These are phyloP conservation scores for Hymenoscyphus occultus DNA, from an alignment of 2,329 filamentous ascomycete genomes.

Conservation along the genomic window DNA sequence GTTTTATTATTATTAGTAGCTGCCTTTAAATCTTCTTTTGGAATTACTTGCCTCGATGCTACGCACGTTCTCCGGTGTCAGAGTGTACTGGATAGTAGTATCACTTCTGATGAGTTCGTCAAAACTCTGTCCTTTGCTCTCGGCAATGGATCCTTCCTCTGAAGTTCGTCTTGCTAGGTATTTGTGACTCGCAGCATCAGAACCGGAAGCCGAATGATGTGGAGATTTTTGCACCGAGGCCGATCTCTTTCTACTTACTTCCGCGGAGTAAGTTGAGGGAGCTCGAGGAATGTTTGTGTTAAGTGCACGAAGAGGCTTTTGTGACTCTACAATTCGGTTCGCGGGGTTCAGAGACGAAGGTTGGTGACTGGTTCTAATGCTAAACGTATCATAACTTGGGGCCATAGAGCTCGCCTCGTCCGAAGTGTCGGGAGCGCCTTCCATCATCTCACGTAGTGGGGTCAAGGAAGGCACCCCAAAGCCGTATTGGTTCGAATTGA, in stretches of 20 bases:
- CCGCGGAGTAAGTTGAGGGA: constrained; percentile 20
- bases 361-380: constrained; percentile 16
- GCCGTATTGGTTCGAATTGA: constrained; percentile 12
- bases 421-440: constrained; percentile 32
- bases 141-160: constrained; percentile 52
- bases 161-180: constrained; percentile 55
- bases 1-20: constrained; percentile 8
- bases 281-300: constrained; percentile 14
- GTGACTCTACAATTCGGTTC: constrained; percentile 15
- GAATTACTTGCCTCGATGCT: constrained; percentile 60
- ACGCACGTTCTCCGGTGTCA: constrained; percentile 77
- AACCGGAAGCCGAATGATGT: constrained; percentile 46
- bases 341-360: constrained; percentile 19
- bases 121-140: constrained; percentile 65
- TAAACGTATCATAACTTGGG: constrained; percentile 23
- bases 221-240: constrained; percentile 37
- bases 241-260: constrained; percentile 20
- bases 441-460: constrained; percentile 36
- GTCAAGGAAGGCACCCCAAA: constrained; percentile 33
- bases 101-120: constrained; percentile 80
- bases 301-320: constrained; percentile 19
- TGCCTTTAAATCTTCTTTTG: neutral
- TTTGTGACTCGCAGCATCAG: constrained; percentile 43
- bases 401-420: constrained; percentile 33
- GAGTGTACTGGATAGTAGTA: constrained; percentile 77